Base-by-base conservation (phyloP, 2,329 filamentous ascomycete species). In the Tolypocladium capitatum region DNA sequence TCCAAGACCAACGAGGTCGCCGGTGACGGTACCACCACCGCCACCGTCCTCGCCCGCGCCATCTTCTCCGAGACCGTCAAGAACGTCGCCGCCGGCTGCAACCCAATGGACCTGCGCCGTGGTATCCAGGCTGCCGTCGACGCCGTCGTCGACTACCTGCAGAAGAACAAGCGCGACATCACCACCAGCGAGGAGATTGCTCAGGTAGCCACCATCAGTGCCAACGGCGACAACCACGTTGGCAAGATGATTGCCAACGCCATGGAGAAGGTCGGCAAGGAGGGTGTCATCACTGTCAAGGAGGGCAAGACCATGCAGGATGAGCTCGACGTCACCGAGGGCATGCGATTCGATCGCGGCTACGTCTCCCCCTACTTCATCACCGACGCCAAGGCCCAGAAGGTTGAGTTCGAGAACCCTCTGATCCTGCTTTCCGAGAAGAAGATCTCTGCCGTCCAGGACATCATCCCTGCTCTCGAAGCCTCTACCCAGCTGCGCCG, bases 31-130 rank as follows among this genome's bases (percentile, higher is more conserved):
- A 98, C 92, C 61, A 98, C 92, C 56, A 95, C 90, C 56, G 92
- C 92, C 56, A 98, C 92, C 55, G 92, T 97, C 58, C 87, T 98
- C 58, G 92, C 89, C 60, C 87, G 89, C 60, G 86, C 90, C 68
- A 98, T 98, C 73, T 98, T 98, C 81, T 94, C 92, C 70, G 92
- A 98, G 80, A 97, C 91, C 48, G 92, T 97, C 68, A 98, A 98
- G 84, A 98, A 98, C 69, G 92, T 98, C 56, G 92, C 92, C 56
- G 92, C 92, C 54, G 92, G 92, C 64, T 98, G 92, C 84, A 98
- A 98, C 77, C 92, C 92, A 57, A 97, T 98, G 92, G 92, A 98
- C 65, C 80, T 98, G 63, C 84, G 92, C 69, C 84, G 92, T 61
- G 92, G 92, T 70, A 97, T 92, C 63, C 92, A 98, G 76, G 86